phyloP scores from a whole-genome alignment of 1,139 yeast genomes.

The Pichia sp. region DNA sequence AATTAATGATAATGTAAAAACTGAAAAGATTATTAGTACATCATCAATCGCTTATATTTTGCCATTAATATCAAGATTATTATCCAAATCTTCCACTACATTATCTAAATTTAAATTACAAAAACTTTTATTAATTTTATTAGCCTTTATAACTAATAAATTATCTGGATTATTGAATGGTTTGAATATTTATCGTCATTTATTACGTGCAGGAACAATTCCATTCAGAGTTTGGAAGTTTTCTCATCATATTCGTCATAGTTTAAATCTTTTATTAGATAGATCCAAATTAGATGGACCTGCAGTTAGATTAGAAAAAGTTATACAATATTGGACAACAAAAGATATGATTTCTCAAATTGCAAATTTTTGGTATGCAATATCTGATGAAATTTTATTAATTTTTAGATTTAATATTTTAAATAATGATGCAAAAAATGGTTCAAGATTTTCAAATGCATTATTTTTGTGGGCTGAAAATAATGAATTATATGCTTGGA shows the following conservation, averaged over 20 bases:
- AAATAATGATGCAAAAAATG: constrained; percentile 34
- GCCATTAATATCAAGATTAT: not conserved
- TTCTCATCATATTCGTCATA: constrained; percentile 14
- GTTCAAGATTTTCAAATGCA: not conserved
- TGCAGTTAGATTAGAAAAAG: constrained; percentile 16
- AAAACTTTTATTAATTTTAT: not conserved
- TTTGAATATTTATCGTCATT: constrained; percentile 57
- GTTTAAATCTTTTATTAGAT: constrained; percentile 12
- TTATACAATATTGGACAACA: constrained; percentile 33
- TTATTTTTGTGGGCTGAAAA: constrained; percentile 15
- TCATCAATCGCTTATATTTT: not conserved
- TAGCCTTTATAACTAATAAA: constrained; percentile 32
- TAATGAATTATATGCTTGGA: constrained; percentile 63
- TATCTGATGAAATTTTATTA: constrained; percentile 54
- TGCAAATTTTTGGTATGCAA: constrained; percentile 52
- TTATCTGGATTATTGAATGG: constrained; percentile 43
- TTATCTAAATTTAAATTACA: not conserved
- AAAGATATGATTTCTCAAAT: constrained; percentile 43
- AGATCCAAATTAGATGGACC: constrained; percentile 8
- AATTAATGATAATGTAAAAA: no score
- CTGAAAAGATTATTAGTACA: not conserved
- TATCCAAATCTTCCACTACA: not conserved
- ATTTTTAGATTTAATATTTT: constrained; percentile 50
- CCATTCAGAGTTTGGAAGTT: constrained; percentile 47
- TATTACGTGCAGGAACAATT: constrained; percentile 64